Conservation (phyloP, 202 grass and related monocot genomes). For the Carex arenaria region DNA sequence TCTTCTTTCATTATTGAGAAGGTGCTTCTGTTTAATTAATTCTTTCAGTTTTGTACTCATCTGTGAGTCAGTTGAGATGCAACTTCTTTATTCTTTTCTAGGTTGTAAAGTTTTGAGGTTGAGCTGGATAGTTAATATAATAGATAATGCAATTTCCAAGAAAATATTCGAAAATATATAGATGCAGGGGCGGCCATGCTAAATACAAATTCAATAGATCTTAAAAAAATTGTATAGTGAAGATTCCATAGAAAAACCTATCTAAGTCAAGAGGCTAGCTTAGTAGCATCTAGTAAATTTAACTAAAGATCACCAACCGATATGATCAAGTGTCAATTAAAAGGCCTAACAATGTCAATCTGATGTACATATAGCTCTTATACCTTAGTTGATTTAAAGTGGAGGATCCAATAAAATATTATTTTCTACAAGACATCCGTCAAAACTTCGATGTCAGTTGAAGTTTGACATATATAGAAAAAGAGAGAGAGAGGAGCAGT, state of each 20-base stretch:
- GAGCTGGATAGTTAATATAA: neutral
- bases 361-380: neutral
- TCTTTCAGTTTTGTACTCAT: conserved; percentile 12
- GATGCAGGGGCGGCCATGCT: neutral
- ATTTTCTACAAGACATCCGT: neutral
- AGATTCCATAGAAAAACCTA: neutral
- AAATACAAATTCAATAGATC: neutral
- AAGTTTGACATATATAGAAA: neutral
- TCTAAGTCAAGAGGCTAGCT: neutral
- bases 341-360: neutral
- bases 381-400: neutral
- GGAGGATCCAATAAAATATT: neutral
- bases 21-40: neutral
- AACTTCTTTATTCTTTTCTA: conserved; percentile 3
- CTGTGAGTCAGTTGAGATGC: neutral
- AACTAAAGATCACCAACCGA: neutral
- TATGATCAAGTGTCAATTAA: neutral
- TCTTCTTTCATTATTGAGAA: conserved; percentile 14
- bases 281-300: neutral
- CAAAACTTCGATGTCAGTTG: neutral
- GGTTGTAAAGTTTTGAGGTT: conserved; percentile 2
- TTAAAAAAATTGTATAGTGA: neutral
- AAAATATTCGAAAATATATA: neutral
- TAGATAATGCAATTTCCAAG: conserved; percentile 9
- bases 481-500: neutral